phyloP scores from a whole-genome alignment of 805 yeast genomes.

The Spathaspora passalidarum region DNA sequence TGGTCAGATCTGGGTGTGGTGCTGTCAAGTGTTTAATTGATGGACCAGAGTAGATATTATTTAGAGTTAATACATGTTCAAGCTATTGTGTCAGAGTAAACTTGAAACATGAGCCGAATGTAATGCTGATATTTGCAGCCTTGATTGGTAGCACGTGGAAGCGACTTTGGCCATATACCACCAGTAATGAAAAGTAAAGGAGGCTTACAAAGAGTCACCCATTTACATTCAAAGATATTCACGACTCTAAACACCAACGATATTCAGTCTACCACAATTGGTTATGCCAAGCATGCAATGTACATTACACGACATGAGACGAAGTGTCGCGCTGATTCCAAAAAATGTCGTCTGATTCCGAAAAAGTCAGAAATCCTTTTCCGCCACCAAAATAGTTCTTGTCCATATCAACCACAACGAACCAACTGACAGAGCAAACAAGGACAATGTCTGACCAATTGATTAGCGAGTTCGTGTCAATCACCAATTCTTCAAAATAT shows the following conservation, averaged over 20 bases:
- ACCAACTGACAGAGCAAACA: not conserved
- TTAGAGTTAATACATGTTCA: not conserved
- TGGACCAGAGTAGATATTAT: conserved; percentile 59
- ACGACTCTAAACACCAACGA: not conserved
- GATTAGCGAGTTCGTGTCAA: conserved; percentile 33
- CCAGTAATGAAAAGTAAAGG: not conserved
- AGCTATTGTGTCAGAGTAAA: too few species aligned
- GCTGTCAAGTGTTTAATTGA: conserved; percentile 78
- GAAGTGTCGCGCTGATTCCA: not conserved
- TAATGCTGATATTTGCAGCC: too few species aligned
- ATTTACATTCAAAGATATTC: too few species aligned
- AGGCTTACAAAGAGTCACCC: too few species aligned
- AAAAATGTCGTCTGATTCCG: not conserved
- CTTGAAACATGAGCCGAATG: too few species aligned
- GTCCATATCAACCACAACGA: not conserved
- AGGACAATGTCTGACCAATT: conserved; percentile 18
- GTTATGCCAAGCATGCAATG: too few species aligned
- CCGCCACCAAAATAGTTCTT: not conserved
- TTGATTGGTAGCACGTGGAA: not conserved
- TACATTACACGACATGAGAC: not conserved
- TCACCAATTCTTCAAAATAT: conserved; percentile 31
- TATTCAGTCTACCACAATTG: too few species aligned
- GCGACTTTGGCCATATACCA: not conserved
- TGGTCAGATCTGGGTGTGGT: conserved; percentile 58
- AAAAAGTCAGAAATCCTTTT: not conserved